phyloP scores from a whole-genome alignment of 2,329 filamentous ascomycete genomes.

The Paecilomyces dactylethromorphus region DNA sequence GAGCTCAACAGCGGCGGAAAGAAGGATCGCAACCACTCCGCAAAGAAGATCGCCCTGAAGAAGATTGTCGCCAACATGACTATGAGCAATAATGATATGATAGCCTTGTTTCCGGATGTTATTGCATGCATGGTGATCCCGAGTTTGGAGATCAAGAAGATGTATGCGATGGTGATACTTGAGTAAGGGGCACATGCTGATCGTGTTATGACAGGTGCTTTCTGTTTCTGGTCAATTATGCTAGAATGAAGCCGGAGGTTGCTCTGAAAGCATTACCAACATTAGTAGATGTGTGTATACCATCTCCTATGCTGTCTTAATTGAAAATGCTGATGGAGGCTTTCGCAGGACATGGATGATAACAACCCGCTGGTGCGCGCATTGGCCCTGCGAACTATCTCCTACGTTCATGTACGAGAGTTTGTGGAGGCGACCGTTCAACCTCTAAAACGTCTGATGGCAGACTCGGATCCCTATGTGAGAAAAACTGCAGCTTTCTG shows the following conservation, averaged over 20 bases:
- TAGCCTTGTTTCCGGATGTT: conserved; percentile 90
- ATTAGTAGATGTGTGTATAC: conserved; percentile 61
- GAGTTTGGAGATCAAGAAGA: conserved; percentile 98
- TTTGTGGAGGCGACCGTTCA: conserved; percentile 88
- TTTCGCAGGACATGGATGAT: conserved; percentile 78
- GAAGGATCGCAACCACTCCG: conserved; percentile 93
- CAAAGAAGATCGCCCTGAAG: conserved; percentile 97
- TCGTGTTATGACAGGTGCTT: conserved; percentile 66
- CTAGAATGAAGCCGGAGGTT: conserved; percentile 86
- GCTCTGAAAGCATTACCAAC: conserved; percentile 89
- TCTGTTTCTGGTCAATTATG: conserved; percentile 94
- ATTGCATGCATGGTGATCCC: conserved; percentile 92
- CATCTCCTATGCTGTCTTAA: not conserved
- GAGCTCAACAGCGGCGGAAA: conserved; percentile 91
- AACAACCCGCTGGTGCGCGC: conserved; percentile 87
- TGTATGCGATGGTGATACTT: conserved; percentile 51
- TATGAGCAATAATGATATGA: conserved; percentile 99
- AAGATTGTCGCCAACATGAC: conserved; percentile 99
- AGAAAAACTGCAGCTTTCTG: conserved; percentile 95
- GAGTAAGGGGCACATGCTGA: conserved; percentile 5
- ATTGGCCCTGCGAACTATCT: conserved; percentile 87
- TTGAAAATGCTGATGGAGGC: conserved; percentile 2
- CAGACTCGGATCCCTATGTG: conserved; percentile 88
- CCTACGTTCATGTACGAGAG: conserved; percentile 92
- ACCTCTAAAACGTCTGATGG: conserved; percentile 73